These are phyloP conservation scores for Kwoniella heveanensis DNA, from an alignment of 768 basidiomycete species.

Conservation along the genomic window DNA sequence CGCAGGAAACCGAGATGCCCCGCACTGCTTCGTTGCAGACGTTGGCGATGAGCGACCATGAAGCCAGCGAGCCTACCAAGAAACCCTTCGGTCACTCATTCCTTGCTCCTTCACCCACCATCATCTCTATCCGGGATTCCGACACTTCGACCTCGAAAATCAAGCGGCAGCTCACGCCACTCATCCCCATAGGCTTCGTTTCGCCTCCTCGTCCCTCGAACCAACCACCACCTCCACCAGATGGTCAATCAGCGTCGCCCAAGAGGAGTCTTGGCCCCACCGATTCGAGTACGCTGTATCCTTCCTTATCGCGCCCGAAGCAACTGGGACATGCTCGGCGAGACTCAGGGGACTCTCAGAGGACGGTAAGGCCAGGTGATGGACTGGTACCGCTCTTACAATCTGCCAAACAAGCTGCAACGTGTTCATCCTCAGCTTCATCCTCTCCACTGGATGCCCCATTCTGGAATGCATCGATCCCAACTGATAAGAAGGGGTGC, in stretches of 20 bases:
- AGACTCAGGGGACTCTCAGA: constrained; percentile 17
- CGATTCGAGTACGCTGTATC: constrained; percentile 8
- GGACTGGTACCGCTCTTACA: not conserved
- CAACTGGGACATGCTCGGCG: not conserved
- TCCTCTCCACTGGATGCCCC: not conserved
- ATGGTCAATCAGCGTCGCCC: not conserved
- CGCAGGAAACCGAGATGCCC: not conserved
- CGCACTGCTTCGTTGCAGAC: not conserved
- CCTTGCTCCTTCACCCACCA: constrained; percentile 8
- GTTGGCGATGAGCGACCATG: not conserved
- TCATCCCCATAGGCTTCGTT: constrained; percentile 4
- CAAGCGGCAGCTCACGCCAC: constrained; percentile 2
- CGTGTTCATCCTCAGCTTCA: not conserved
- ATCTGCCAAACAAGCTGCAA: not conserved
- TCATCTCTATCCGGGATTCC: not conserved
- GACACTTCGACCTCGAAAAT: not conserved
- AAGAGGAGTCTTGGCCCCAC: not conserved
- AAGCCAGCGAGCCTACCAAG: not conserved
- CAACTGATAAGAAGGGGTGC: not conserved
- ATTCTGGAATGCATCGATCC: too few relatives aligned
- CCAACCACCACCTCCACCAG: not conserved
- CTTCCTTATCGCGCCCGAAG: not conserved
- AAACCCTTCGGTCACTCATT: constrained; percentile 12
- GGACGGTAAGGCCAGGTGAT: constrained; percentile 6
- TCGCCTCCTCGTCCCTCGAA: not conserved